Conservation (phyloP, 1,284 basidiomycete genomes). For the Ceratobasidium sp. region DNA sequence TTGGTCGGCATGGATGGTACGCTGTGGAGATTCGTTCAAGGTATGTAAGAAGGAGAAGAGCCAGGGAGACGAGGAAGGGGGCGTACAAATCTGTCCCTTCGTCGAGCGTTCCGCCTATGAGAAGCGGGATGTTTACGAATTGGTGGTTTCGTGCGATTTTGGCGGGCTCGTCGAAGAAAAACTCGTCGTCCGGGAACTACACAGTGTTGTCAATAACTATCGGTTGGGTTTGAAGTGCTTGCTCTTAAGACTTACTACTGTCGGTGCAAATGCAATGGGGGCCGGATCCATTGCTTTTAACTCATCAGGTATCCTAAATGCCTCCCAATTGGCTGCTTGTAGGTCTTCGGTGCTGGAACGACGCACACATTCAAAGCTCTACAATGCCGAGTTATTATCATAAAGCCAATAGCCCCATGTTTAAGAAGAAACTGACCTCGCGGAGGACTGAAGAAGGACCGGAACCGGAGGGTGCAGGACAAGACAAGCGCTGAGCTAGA, state of each 20-base stretch:
- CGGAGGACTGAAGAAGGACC: conserved; percentile 1
- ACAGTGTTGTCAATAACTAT: background rate
- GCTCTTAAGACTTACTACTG: conserved; percentile 12
- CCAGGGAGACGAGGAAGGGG: background rate
- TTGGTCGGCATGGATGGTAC: conserved; percentile 10
- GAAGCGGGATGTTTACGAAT: conserved; percentile 57
- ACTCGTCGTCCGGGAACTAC: conserved; percentile 27
- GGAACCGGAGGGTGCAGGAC: background rate
- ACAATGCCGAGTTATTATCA: background rate
- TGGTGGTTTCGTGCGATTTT: conserved; percentile 54
- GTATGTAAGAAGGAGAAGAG: background rate
- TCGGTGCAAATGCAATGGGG: conserved; percentile 34
- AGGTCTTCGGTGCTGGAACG: conserved; percentile 5
- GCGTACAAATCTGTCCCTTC: conserved; percentile 50
- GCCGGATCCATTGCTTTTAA: conserved; percentile 37
- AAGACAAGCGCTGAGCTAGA: conserved; percentile 18
- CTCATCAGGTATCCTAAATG: conserved; percentile 18
- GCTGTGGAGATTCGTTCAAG: background rate
- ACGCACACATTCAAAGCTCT: conserved; percentile 34
- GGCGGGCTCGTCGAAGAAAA: conserved; percentile 50
- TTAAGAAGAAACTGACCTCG: conserved; percentile 8
- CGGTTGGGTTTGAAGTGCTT: background rate
- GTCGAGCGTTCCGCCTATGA: conserved; percentile 54
- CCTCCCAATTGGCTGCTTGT: conserved; percentile 34
- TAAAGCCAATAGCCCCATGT: background rate